These are phyloP conservation scores for Dendrobium nobile DNA, from an alignment of 106 monocot species.

Conservation along the genomic window DNA sequence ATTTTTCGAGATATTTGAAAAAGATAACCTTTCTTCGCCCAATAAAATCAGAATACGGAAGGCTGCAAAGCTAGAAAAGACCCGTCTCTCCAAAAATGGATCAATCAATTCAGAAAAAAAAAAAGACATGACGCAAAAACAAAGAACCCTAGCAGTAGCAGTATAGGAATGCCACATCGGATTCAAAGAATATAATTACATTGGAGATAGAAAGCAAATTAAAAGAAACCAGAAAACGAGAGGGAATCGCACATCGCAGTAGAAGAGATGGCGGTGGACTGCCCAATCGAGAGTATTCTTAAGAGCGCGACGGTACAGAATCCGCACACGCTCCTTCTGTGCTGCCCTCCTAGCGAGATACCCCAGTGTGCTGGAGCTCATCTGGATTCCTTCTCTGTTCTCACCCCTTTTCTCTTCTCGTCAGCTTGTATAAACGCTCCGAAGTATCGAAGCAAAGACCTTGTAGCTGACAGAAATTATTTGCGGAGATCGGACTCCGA, in stretches of 20 bases:
- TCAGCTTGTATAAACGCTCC: neutral
- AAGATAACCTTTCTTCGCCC: too few relatives aligned
- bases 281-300: conserved; percentile 96
- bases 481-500: too few relatives aligned
- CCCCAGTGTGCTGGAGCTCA: conserved; percentile 32
- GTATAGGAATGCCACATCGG: neutral
- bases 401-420: neutral
- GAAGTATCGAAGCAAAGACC: too few relatives aligned
- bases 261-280: conserved; percentile 94
- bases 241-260: conserved; percentile 47
- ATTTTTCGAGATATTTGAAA: too few relatives aligned
- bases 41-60: too few relatives aligned
- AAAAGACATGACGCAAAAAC: too few relatives aligned
- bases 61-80: too few relatives aligned
- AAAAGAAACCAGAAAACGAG: neutral
- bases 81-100: too few relatives aligned
- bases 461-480: too few relatives aligned
- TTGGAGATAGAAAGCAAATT: neutral
- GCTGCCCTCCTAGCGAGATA: conserved; percentile 72
- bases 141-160: neutral
- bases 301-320: conserved; percentile 80
- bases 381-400: conserved; percentile 6
- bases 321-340: conserved; percentile 90
- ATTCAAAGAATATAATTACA: neutral
- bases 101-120: too few relatives aligned